These are phyloP conservation scores for Saitozyma podzolica DNA, from an alignment of 768 basidiomycete genomes.

Conservation along the genomic window DNA sequence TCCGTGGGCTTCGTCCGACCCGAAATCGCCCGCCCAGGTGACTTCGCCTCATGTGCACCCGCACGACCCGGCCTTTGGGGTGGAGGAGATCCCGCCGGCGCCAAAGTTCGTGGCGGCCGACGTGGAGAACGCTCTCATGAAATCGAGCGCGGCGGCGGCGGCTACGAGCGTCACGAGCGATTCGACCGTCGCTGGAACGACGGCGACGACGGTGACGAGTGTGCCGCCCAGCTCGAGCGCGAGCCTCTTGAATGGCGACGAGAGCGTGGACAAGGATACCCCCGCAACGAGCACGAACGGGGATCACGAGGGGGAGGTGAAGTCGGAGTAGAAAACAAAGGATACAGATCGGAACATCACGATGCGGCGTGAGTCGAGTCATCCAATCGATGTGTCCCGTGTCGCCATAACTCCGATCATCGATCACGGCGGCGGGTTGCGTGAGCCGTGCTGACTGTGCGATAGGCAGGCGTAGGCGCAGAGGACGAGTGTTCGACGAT, in stretches of 20 bases:
- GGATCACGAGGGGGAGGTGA: constrained; percentile 16
- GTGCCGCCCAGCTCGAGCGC: background rate
- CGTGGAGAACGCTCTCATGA: constrained; percentile 43
- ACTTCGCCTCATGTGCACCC: background rate
- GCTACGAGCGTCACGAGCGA: constrained; percentile 9
- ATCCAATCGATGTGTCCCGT: too few relatives aligned
- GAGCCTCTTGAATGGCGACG: constrained; percentile 16
- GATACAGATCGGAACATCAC: too few relatives aligned
- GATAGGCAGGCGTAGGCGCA: too few relatives aligned
- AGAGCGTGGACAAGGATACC: constrained; percentile 7
- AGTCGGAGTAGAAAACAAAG: constrained; percentile 1
- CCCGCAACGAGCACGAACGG: constrained; percentile 21
- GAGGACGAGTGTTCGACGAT: too few relatives aligned
- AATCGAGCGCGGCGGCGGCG: constrained; percentile 14
- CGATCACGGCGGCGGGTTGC: too few relatives aligned
- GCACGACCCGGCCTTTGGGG: background rate
- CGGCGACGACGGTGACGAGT: constrained; percentile 1
- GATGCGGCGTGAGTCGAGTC: too few relatives aligned
- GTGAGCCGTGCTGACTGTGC: too few relatives aligned
- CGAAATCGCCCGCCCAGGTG: background rate
- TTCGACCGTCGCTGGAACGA: constrained; percentile 3
- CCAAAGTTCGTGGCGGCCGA: constrained; percentile 13
- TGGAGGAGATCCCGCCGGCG: background rate
- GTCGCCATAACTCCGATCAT: too few relatives aligned
- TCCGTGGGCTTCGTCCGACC: constrained; percentile 8